Evolutionary conservation across 2,329 filamentous ascomycete species (phyloP), one percentile per base, ranked within the genome.

Genomic region (Acarospora socialis): DNA sequence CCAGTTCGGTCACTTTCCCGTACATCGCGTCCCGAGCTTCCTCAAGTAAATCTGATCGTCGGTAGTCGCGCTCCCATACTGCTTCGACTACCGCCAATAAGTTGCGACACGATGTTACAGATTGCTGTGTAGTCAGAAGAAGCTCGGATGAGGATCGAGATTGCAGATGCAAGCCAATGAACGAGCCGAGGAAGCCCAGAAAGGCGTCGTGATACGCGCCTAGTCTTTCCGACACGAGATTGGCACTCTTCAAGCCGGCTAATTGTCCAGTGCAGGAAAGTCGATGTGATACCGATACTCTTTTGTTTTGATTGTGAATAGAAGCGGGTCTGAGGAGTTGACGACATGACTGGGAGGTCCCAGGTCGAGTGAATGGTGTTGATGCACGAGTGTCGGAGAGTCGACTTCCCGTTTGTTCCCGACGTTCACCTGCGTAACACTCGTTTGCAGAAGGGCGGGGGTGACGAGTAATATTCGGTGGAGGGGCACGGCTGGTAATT

Each of bases 101-200:
- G 43, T 78, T 73, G 28, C 77, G 77, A 41, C 86, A 92, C 3
- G 86, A 84, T 5, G 73, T 67, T 7, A 86, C 81, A 6, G 86
- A 82, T 51, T 87, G 77, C 49, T 81, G 77, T 28, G 92, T 87
- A 10, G 81, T 84, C 7, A 76, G 60, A 19, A 84, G 73, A 29
- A 95, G 66, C 51, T 93, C 84, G 1, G 79, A 73, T 6, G 83
- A 78, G 5, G 84, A 90, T 40, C 90, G 78, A n/a, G 86, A 90
- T 52, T 94, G 84, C 38, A 94, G 65, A 54, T 94, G 83, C 34
- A 94, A 68, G 10, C 90, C 90, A 51, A 95, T 87, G 52, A 95
- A 93, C 4, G 83, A 92, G 30, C 82, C 87, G 31, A 98, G 71
- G 49, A 86, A 80, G 5, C 86, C 90, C 32, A 98, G 62, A 48